Percentiles rank a stretch among this genome's conserved stretches.
Conservation (phyloP, 75 land plant species). For the Larix kaempferi region DNA sequence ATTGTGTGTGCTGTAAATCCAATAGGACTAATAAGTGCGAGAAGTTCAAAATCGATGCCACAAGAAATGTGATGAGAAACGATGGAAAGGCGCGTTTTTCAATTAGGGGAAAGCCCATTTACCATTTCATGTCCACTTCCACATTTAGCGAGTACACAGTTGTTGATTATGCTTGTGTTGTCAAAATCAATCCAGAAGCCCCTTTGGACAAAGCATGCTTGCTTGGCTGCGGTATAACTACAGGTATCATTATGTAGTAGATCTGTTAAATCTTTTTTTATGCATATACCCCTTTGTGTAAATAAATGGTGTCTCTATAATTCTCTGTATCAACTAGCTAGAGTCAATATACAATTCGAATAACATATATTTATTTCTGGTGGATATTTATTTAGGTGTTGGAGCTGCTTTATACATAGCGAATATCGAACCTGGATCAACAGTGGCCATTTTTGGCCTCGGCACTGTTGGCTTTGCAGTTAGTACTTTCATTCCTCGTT, state of each 20-base stretch:
- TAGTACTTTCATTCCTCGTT: constrained; percentile 5
- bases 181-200: constrained; percentile 58
- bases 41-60: constrained; percentile 33
- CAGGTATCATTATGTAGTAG: too few species aligned
- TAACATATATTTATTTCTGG: too few species aligned
- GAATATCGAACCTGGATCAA: constrained; percentile 60
- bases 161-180: constrained; percentile 63
- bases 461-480: constrained; percentile 90
- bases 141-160: constrained; percentile 95
- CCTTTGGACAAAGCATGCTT: constrained; percentile 60
- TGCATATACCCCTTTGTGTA: neutral
- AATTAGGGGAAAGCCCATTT: constrained; percentile 33
- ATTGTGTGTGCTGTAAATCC: constrained; percentile 7
- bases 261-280: neutral
- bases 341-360: too few species aligned
- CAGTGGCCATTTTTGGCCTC: constrained; percentile 79
- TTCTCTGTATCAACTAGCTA: too few species aligned
- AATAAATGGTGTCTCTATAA: too few species aligned
- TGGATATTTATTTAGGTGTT: constrained; percentile 36
- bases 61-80: constrained; percentile 37
- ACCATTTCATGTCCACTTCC: constrained; percentile 70
- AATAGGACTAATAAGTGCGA: constrained; percentile 60
- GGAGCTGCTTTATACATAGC: constrained; percentile 86
- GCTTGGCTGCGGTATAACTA: constrained; percentile 71
- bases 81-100: constrained; percentile 51